Base-by-base conservation (phyloP, 169 alveolate genomes). In the Cryptosporidium ryanae region DNA sequence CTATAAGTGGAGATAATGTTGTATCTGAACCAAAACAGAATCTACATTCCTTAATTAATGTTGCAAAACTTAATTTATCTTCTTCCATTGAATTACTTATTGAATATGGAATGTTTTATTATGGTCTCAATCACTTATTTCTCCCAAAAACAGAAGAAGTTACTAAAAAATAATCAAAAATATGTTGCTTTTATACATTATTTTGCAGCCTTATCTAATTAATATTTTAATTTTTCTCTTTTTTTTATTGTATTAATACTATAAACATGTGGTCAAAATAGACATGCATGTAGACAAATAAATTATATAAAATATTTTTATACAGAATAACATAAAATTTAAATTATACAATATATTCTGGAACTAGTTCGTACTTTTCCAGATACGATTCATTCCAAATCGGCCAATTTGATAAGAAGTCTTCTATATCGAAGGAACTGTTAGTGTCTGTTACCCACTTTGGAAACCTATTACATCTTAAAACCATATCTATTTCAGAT, bases 1-100 rank as follows among this genome's bases (percentile, higher is more conserved):
- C 90, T 31, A 94, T 67, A 6, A 93, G 89, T 38, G 96, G 96
- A 49, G 94, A 90, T 10, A 87, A 76, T 0, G 67, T 83, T 44
- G 89, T 90, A 54, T 82, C 84, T 44, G 63, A 32, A n/a, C 82
- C 82, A 66, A 66, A 66, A 31, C 82, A 66, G 29, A 66, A 66
- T 48, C 82, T 66, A 48, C 82, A 66, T 48, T 66, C 82, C 50
- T 49, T 66, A 52, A n/a, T 66, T 15, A 46, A 34, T 49, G 31
- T 4, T 21, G 63, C 27, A 52, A 52, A 52, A 52, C 21, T 52
- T 52, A 52, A n/a, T 52, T 52, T 21, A 52, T 21, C 27, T 52
- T 52, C 63, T 17, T 52, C 13, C 46, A 38, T 38, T 38, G 46
- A 38, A 38, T 38, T 38, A 38, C 46, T 10, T 38, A 38, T 6